phyloP scores from a whole-genome alignment of 139 green algal genomes.

The Desmodesmus armatus region DNA sequence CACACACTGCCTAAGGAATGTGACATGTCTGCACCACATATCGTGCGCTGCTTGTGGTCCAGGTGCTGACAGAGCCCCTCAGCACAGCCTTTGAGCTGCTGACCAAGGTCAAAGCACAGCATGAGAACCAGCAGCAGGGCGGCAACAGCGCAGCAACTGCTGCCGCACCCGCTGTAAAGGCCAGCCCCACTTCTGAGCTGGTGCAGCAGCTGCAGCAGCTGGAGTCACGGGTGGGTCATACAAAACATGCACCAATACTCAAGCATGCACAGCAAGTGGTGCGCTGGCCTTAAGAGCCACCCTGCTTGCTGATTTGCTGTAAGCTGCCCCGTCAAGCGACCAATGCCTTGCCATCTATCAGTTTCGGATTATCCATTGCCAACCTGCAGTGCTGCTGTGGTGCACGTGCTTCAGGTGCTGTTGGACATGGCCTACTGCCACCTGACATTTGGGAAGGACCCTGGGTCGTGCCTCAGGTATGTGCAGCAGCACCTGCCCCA shows the following conservation, averaged over 20 bases:
- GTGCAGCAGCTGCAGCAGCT: background rate
- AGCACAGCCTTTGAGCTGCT: background rate
- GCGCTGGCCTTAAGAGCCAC: background rate
- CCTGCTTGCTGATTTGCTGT: background rate
- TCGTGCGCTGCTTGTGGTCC: background rate
- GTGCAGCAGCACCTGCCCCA: too few species aligned
- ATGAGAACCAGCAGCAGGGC: background rate
- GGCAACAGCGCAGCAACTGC: background rate
- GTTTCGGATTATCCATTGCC: background rate
- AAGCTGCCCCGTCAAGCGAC: background rate
- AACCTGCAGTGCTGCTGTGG: too few species aligned
- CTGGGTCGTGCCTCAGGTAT: conserved; percentile 3
- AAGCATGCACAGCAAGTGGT: background rate
- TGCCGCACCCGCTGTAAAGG: background rate
- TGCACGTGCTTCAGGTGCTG: conserved; percentile 19
- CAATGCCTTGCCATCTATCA: background rate
- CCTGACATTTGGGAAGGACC: background rate
- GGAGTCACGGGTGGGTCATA: background rate
- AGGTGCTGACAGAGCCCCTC: background rate
- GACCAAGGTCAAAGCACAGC: background rate
- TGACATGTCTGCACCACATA: background rate
- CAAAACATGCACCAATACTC: background rate
- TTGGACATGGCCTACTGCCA: conserved; percentile 8
- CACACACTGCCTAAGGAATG: too few species aligned
- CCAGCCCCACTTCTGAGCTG: background rate